Evolutionary conservation across 2,329 filamentous ascomycete genomes (phyloP).

Genomic region (Aspergillus pseudoviridinutans): DNA sequence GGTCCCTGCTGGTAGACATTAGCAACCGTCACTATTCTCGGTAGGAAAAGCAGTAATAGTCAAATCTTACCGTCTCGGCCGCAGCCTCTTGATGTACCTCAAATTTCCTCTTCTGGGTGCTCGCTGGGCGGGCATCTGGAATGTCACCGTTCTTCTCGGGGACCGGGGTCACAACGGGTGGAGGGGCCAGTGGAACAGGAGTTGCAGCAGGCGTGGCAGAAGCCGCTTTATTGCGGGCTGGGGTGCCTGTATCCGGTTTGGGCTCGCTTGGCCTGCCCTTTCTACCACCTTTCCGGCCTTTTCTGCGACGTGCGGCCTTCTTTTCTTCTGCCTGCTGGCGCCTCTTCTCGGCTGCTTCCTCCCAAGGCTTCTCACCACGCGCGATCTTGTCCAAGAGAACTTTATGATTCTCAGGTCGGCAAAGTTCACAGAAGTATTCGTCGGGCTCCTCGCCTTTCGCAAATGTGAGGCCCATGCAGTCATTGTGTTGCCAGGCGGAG

Average conservation of each 20-base stretch:
- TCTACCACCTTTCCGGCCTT: constrained; percentile 54
- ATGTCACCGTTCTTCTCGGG: constrained; percentile 27
- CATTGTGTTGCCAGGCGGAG: constrained; percentile 93
- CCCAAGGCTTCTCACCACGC: constrained; percentile 83
- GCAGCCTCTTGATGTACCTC: constrained; percentile 34
- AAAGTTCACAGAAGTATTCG: constrained; percentile 89
- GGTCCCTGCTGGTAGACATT: constrained; percentile 32
- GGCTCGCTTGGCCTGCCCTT: constrained; percentile 63
- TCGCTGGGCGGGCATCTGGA: constrained; percentile 20
- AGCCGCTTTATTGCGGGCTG: constrained; percentile 25
- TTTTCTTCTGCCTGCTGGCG: constrained; percentile 58
- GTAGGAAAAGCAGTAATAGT: not conserved
- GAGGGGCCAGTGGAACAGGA: constrained; percentile 10
- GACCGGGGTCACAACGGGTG: constrained; percentile 15
- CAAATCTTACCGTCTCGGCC: constrained; percentile 29
- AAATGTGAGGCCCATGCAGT: constrained; percentile 84
- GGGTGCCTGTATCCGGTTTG: constrained; percentile 44
- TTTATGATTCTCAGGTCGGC: constrained; percentile 77
- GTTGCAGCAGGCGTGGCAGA: constrained; percentile 24
- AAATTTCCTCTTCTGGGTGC: constrained; percentile 44
- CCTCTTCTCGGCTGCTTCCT: constrained; percentile 60
- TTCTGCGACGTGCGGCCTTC: constrained; percentile 57
- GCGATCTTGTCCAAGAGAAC: constrained; percentile 73
- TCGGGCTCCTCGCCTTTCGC: constrained; percentile 71
- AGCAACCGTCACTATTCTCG: constrained; percentile 13